Base-by-base conservation (phyloP, 2,329 filamentous ascomycete genomes). In the Clarireedia hainanense region DNA sequence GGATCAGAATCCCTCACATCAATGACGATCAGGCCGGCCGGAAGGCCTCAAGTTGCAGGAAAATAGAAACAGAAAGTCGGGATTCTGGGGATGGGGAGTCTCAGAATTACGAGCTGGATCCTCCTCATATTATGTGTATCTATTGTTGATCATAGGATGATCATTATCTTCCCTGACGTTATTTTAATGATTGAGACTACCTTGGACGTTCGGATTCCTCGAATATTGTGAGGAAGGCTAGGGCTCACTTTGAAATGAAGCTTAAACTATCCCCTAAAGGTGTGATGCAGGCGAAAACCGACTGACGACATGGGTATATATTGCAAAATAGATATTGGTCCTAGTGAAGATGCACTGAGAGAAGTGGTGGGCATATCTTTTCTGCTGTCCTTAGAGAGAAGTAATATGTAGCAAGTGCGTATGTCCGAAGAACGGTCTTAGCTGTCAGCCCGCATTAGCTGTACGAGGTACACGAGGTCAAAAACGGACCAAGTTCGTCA, bases 401-500 rank as follows among this genome's bases (percentile, higher is more conserved):
- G n/a, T 10, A 52, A 34, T 45, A 37, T 53, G 36, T 30, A 45
- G 7, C 26, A 12, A 46, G 23, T 48, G 34, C 43, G 51, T n/a
- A 54, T 39, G 45, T 49, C 51, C 51, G 43, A 54, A 14, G 34
- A 30, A 54, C 45, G 23, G 24, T 47, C 42, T 55, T 53, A 54
- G 52, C 56, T 52, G 60, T 62, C 60, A 62, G 60, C 59, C 51
- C 47, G 57, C 59, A 62, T 58, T 17, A 55, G 42, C 26, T 40
- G 51, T 45, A 56, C 50, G 50, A 26, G 30, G 47, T 23, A 36
- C 20, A 51, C 42, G 46, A 50, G 37, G 26, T 45, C 46, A 45
- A 54, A 54, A 47, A 48, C 45, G 24, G 50, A 26, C 36, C 17
- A 5, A 49, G 23, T 14, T 34, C 23, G 14, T 47, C 39, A 6